Evolutionary conservation across 2,329 filamentous ascomycete species (phyloP).

Genomic region (Ophiostoma perfectum): DNA sequence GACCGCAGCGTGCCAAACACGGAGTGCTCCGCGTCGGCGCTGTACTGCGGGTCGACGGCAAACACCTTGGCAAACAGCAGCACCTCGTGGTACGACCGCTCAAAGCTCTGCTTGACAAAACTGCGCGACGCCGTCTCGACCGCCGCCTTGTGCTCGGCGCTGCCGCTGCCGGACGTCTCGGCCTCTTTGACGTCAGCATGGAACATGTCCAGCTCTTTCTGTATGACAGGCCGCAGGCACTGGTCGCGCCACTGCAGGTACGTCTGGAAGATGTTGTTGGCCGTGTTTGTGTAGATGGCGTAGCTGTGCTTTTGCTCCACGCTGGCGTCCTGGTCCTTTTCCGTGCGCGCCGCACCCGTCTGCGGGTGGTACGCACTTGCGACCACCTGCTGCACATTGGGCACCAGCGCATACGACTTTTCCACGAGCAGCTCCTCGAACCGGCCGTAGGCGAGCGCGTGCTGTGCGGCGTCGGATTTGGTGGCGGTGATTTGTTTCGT

Average conservation of each 20-base stretch:
- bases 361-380: constrained; percentile 46
- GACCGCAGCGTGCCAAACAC: constrained; percentile 47
- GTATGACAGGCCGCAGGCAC: constrained; percentile 47
- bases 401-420: constrained; percentile 48
- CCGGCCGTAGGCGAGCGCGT: constrained; percentile 55
- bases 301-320: constrained; percentile 36
- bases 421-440: constrained; percentile 55
- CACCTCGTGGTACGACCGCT: constrained; percentile 52
- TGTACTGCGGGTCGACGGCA: constrained; percentile 50
- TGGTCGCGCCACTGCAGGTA: constrained; percentile 51
- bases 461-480: constrained; percentile 54
- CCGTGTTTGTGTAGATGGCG: constrained; percentile 50
- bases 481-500: constrained; percentile 49
- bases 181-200: constrained; percentile 45
- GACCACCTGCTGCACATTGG: constrained; percentile 51
- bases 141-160: constrained; percentile 25
- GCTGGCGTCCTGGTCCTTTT: background rate
- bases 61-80: constrained; percentile 52
- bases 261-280: constrained; percentile 49
- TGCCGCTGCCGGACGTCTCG: constrained; percentile 4
- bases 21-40: constrained; percentile 38
- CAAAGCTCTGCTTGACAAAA: constrained; percentile 56
- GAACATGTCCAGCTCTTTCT: constrained; percentile 52
- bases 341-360: constrained; percentile 42
- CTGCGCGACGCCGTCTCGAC: constrained; percentile 53